Evolutionary conservation across 1,284 basidiomycete genomes (phyloP).

Genomic region (Gymnopus androsaceus): DNA sequence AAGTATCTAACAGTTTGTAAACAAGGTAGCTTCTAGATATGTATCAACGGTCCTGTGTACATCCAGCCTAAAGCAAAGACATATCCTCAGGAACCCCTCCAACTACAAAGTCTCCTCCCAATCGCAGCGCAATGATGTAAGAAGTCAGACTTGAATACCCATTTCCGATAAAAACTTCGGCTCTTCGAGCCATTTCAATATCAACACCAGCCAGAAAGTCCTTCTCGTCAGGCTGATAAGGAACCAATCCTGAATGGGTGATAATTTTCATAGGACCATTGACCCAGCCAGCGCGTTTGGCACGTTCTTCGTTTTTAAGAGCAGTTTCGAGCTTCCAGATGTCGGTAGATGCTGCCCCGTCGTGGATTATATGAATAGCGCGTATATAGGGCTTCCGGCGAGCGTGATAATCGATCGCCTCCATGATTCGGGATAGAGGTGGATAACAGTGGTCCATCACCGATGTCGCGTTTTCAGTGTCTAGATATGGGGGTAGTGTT

Average conservation of each 20-base stretch:
- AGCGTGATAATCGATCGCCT: slow-evolving; percentile 37
- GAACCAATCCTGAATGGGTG: slow-evolving; percentile 40
- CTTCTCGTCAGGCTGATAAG: slow-evolving; percentile 37
- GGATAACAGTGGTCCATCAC: slow-evolving; percentile 45
- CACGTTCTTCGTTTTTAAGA: slow-evolving; percentile 35
- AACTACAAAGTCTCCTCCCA: slow-evolving; percentile 37
- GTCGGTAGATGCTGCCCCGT: slow-evolving; percentile 45
- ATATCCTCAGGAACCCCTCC: slow-evolving; percentile 37
- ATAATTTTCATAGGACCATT: slow-evolving; percentile 41
- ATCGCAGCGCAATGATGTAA: slow-evolving; percentile 42
- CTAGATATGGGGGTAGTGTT: slow-evolving; percentile 35
- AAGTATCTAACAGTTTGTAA: too few relatives aligned
- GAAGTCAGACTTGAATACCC: slow-evolving; percentile 48
- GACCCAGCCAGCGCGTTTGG: slow-evolving; percentile 34
- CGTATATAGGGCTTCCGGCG: slow-evolving; percentile 36
- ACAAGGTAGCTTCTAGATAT: too few relatives aligned
- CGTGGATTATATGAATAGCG: slow-evolving; percentile 43
- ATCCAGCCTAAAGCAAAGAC: slow-evolving; percentile 29
- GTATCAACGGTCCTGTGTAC: too few relatives aligned
- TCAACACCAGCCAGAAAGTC: slow-evolving; percentile 47
- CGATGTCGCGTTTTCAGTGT: slow-evolving; percentile 35
- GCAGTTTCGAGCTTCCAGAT: slow-evolving; percentile 38
- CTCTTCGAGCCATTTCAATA: slow-evolving; percentile 42
- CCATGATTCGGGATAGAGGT: slow-evolving; percentile 39
- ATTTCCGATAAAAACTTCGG: slow-evolving; percentile 46